Percentiles rank a stretch among this genome's conserved stretches.
phyloP scores from a whole-genome alignment of 169 alveolate genomes.

The Cryptosporidium parvum region DNA sequence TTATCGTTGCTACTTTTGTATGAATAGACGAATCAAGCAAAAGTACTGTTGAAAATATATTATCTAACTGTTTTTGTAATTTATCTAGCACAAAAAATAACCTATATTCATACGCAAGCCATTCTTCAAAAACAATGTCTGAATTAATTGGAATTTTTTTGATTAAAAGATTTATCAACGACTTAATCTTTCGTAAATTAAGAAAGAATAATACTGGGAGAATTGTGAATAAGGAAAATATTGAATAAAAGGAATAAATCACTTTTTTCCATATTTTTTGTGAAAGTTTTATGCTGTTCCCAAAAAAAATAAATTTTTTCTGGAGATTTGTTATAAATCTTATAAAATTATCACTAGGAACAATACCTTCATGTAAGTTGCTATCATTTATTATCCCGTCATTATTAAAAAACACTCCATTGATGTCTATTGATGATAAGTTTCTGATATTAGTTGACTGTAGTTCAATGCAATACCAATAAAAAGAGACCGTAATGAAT shows the following conservation, averaged over 20 bases:
- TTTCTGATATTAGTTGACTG: constrained; percentile 34
- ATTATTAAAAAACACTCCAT: not conserved
- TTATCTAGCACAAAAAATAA: constrained; percentile 31
- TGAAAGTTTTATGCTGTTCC: not conserved
- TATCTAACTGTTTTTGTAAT: constrained; percentile 37
- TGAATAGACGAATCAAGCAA: constrained; percentile 56
- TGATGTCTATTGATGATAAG: not conserved
- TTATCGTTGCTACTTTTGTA: constrained; percentile 25
- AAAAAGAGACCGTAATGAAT: constrained; percentile 23
- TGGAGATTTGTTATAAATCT: constrained; percentile 22
- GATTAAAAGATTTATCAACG: not conserved
- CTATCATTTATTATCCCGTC: not conserved
- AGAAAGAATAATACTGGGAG: constrained; percentile 20
- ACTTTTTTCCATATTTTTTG: not conserved
- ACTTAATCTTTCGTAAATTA: constrained; percentile 2
- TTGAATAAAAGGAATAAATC: constrained; percentile 2
- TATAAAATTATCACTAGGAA: constrained; percentile 11
- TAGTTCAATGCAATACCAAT: constrained; percentile 67
- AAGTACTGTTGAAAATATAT: constrained; percentile 42
- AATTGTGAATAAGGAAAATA: constrained; percentile 8
- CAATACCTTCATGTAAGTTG: not conserved
- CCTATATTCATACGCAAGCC: constrained; percentile 31
- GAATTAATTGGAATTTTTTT: constrained; percentile 1
- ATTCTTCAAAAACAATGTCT: constrained; percentile 13
- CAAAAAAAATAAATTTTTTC: constrained; percentile 11